Evolutionary conservation across 192 early-diverging fungal species (phyloP).

Genomic region (Thamnidium elegans): DNA sequence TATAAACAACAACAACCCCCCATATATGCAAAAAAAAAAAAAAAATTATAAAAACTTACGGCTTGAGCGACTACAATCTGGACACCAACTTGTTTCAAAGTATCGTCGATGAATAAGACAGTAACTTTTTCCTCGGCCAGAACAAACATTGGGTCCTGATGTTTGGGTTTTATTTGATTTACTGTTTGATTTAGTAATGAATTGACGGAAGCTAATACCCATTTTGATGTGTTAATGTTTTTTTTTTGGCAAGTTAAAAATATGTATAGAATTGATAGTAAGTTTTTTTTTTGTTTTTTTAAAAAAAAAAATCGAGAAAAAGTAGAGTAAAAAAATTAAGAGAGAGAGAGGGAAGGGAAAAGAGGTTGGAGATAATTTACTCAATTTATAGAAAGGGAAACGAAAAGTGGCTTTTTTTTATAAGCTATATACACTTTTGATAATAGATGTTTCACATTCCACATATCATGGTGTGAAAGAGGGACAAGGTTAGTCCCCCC

Average conservation of each 20-base stretch:
- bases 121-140: slow-evolving; percentile 29
- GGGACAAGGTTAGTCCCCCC: not conserved
- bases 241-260: too few relatives aligned
- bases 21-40: not conserved
- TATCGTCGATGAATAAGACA: slow-evolving; percentile 34
- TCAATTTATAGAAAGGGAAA: not conserved
- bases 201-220: slow-evolving; percentile 7
- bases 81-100: slow-evolving; percentile 37
- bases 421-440: not conserved
- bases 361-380: not conserved
- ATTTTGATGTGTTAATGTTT: not conserved
- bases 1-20: not conserved
- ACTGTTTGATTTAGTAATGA: slow-evolving; percentile 7
- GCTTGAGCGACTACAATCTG: slow-evolving; percentile 26
- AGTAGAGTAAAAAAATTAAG: not conserved
- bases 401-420: not conserved
- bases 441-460: not conserved
- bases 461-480: not conserved
- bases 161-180: not conserved
- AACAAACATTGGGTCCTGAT: slow-evolving; percentile 10
- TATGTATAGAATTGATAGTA: too few relatives aligned
- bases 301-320: not conserved
- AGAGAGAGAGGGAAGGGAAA: not conserved
- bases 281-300: too few relatives aligned
- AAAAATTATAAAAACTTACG: slow-evolving; percentile 15